Evolutionary conservation across 148 eudicot genomes (phyloP).

Genomic region (Beta vulgaris): DNA sequence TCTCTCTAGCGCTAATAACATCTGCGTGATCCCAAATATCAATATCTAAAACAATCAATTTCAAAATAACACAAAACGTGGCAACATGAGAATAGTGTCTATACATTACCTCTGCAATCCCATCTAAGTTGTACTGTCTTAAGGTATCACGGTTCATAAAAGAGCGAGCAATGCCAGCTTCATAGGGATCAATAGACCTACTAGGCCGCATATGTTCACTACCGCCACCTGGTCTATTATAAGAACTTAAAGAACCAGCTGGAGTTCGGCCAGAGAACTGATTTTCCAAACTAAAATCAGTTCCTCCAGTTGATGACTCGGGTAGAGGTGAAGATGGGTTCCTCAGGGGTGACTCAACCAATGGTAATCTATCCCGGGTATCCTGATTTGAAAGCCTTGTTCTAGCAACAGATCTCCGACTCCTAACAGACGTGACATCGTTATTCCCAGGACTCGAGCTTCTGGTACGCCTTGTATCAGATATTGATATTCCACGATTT

Average conservation of each 20-base stretch:
- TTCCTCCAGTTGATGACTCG: constrained; percentile 28
- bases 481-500: constrained; percentile 47
- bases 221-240: constrained; percentile 33
- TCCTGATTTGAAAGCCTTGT: constrained; percentile 40
- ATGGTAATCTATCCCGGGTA: constrained; percentile 29
- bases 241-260: constrained; percentile 35
- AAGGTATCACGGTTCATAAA: constrained; percentile 46
- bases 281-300: constrained; percentile 29
- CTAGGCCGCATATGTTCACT: constrained; percentile 29
- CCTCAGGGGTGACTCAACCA: constrained; percentile 26
- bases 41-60: constrained; percentile 7
- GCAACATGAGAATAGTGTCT: constrained; percentile 1
- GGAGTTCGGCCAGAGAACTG: constrained; percentile 27
- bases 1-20: constrained; percentile 73
- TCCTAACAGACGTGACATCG: constrained; percentile 12
- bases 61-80: not conserved
- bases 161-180: constrained; percentile 40
- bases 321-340: constrained; percentile 35
- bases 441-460: constrained; percentile 30
- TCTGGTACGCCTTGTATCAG: constrained; percentile 45
- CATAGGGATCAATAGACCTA: constrained; percentile 34
- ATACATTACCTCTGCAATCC: constrained; percentile 78
- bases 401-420: constrained; percentile 39
- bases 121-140: constrained; percentile 55
- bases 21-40: constrained; percentile 37